phyloP scores from a whole-genome alignment of 495 filamentous ascomycete genomes.

The Tricharina praecox region DNA sequence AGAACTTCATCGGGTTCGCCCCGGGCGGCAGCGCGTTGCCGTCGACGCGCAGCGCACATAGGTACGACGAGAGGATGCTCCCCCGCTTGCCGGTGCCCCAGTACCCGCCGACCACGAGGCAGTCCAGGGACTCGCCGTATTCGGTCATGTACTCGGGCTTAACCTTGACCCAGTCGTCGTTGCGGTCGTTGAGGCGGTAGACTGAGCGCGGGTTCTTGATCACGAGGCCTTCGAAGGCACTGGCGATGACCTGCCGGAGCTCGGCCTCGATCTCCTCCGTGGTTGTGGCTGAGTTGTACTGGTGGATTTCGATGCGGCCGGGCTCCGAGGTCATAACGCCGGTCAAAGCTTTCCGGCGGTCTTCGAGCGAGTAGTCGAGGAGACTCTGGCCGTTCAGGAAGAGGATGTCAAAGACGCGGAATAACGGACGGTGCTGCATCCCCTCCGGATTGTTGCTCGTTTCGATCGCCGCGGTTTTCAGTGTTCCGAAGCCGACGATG shows the following conservation, averaged over 20 bases:
- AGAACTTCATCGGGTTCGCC: conserved; percentile 34
- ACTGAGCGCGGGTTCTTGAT: conserved; percentile 80
- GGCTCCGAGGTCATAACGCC: conserved; percentile 45
- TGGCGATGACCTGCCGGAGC: conserved; percentile 67
- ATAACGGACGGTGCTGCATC: conserved; percentile 61
- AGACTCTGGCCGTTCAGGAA: conserved; percentile 67
- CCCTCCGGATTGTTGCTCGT: conserved; percentile 61
- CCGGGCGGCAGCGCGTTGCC: conserved; percentile 39
- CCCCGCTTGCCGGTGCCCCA: conserved; percentile 76
- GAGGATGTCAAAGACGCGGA: conserved; percentile 72
- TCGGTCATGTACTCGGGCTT: conserved; percentile 98
- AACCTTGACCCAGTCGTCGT: conserved; percentile 97
- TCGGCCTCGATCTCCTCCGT: conserved; percentile 57
- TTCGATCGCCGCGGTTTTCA: conserved; percentile 78
- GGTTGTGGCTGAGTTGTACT: conserved; percentile 47
- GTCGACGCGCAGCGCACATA: conserved; percentile 70
- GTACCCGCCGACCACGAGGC: conserved; percentile 80
- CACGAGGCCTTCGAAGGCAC: conserved; percentile 79
- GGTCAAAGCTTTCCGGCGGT: conserved; percentile 61
- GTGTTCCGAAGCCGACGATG: conserved; percentile 74
- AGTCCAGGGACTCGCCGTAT: conserved; percentile 84
- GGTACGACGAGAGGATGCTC: conserved; percentile 63
- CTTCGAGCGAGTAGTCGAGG: conserved; percentile 65
- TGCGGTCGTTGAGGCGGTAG: conserved; percentile 78
- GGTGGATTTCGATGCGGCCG: conserved; percentile 69